Percentiles rank a stretch among this genome's conserved stretches.
phyloP scores from a whole-genome alignment of 495 filamentous ascomycete species.

The Penicillium flavigenum region DNA sequence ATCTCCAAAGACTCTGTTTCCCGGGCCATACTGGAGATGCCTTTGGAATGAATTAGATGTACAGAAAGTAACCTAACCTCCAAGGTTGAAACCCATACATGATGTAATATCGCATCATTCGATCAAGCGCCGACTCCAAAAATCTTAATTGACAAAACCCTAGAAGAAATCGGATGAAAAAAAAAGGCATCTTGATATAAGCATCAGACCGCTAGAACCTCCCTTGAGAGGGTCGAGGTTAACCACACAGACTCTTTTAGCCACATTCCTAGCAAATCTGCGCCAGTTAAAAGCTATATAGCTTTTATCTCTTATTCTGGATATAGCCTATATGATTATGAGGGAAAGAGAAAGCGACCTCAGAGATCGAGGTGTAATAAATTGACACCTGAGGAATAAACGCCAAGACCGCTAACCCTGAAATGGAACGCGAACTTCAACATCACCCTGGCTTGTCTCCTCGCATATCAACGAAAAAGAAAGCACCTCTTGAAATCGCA shows the following conservation, averaged over 20 bases:
- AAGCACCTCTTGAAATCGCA: not conserved
- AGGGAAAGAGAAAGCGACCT: too few relatives aligned
- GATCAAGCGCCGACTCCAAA: not conserved
- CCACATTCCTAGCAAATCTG: not conserved
- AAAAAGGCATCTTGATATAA: not conserved
- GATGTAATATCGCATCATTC: too few relatives aligned
- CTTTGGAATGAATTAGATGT: too few relatives aligned
- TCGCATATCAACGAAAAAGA: not conserved
- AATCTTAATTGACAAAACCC: not conserved
- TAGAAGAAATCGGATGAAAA: not conserved
- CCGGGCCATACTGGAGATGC: too few relatives aligned
- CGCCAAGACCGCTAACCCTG: conserved; percentile 7
- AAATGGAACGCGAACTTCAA: conserved; percentile 10
- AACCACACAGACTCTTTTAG: not conserved
- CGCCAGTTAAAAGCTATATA: not conserved
- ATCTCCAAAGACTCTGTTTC: too few relatives aligned
- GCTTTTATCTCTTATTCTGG: not conserved
- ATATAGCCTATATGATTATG: not conserved
- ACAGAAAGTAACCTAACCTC: too few relatives aligned
- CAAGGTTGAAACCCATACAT: too few relatives aligned
- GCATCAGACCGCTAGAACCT: not conserved
- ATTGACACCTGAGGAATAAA: conserved; percentile 9
- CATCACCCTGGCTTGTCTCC: conserved; percentile 5
- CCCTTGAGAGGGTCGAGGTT: not conserved
- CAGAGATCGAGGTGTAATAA: not conserved